phyloP scores from a whole-genome alignment of 768 basidiomycete genomes.

The Serendipita sp. region DNA sequence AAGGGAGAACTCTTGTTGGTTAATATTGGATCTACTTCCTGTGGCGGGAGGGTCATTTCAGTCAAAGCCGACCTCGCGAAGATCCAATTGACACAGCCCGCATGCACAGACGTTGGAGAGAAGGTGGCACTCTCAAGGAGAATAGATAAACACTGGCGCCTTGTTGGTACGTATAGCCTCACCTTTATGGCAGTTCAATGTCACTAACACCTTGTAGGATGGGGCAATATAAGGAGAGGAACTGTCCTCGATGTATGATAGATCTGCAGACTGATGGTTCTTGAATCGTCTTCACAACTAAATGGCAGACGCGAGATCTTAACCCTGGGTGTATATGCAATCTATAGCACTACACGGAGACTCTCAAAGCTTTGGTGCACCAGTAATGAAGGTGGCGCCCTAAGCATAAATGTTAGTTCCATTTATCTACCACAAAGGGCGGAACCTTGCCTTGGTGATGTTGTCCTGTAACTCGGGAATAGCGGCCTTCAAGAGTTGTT shows the following conservation, averaged over 20 bases:
- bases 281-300: no score
- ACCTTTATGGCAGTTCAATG: not conserved
- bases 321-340: no score
- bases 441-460: constrained; percentile 33
- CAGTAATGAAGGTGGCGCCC: constrained; percentile 11
- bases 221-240: constrained; percentile 75
- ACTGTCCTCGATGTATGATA: constrained; percentile 44
- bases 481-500: constrained; percentile 60
- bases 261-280: not conserved
- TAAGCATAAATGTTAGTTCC: not conserved
- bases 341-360: no score
- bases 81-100: constrained; percentile 84
- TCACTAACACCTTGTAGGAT: constrained; percentile 21
- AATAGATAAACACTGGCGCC: constrained; percentile 97
- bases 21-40: constrained; percentile 96
- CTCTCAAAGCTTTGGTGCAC: constrained; percentile 10
- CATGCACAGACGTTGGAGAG: constrained; percentile 92
- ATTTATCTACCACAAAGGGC: no score
- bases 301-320: no score
- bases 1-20: constrained; percentile 89
- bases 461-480: constrained; percentile 61
- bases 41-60: constrained; percentile 84
- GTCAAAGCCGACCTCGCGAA: constrained; percentile 92
- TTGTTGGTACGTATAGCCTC: constrained; percentile 54
- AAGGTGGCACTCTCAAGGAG: constrained; percentile 90